Base-by-base conservation (phyloP, 1,284 basidiomycete genomes). In the Malassezia globosa region DNA sequence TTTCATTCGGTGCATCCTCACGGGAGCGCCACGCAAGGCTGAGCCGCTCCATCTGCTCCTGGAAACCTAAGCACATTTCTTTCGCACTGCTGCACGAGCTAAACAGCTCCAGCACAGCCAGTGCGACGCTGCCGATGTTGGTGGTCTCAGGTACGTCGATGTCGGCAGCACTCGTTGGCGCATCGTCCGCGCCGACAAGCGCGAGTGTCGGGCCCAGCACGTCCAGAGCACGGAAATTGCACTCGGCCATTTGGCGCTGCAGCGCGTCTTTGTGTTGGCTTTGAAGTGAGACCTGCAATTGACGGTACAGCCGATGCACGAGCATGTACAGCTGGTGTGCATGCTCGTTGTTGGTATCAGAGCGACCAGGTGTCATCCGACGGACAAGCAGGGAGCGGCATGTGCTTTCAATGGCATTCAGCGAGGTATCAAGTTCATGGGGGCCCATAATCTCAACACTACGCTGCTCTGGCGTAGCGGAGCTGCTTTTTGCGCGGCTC, bases 11-110 rank as follows among this genome's bases (percentile, higher is more conserved):
- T 14, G 19, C 25, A n/a, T 25, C 26, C 24, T 23, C 34, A 18
- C 33, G 47, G 16, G 40, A 23, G 24, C 27, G 41, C 37, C 34
- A 43, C 8, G 41, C 48, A 21, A 38, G 16, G 13, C 38, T 26
- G 7, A 47, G 18, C 11, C 40, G 45, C 41, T 52, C 50, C 23
- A 52, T 52, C 33, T 52, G 50, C 44, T 52, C 50, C 26, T 52
- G 50, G 22, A 46, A 33, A 8, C 50, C 50, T 7, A 52, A 40
- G 22, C 38, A 39, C 50, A 52, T 52, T 38, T 52, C 50, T 18
- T 52, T 52, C 18, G 43, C 50, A 34, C 45, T 52, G 18, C 35
- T 42, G 27, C 36, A 23, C 1, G 25, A 38, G 21, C 45, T 46
- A 21, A 52, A 39, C 14, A 34, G 34, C 50, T 52, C 44, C 7